Evolutionary conservation across 1,284 basidiomycete species (phyloP).

Genomic region (Entoloma clypeatum): DNA sequence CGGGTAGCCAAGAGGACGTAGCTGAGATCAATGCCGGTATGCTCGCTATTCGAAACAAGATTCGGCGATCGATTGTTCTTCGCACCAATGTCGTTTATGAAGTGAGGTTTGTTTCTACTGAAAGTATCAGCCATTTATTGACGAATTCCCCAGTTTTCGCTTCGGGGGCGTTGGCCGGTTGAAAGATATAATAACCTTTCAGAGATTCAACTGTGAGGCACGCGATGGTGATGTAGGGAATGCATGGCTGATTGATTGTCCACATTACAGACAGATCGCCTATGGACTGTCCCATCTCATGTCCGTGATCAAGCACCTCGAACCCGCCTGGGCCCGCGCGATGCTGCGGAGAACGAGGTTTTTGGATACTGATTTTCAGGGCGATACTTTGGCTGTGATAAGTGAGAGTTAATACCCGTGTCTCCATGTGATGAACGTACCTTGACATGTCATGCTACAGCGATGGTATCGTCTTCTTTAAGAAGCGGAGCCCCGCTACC

Average conservation of each 20-base stretch:
- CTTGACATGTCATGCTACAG: constrained; percentile 28
- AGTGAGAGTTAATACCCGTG: constrained; percentile 41
- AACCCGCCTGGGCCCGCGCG: constrained; percentile 71
- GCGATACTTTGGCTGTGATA: constrained; percentile 78
- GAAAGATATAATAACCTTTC: constrained; percentile 62
- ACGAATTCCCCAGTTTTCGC: constrained; percentile 47
- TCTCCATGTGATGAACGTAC: neutral
- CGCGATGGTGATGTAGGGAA: constrained; percentile 9
- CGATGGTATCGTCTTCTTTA: constrained; percentile 67
- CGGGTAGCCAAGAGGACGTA: constrained; percentile 40
- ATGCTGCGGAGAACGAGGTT: constrained; percentile 75
- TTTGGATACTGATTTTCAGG: constrained; percentile 78
- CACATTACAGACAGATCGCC: constrained; percentile 47
- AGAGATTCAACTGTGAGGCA: constrained; percentile 57
- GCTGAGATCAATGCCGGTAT: constrained; percentile 53
- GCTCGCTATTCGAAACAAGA: constrained; percentile 61
- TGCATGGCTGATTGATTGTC: constrained; percentile 2
- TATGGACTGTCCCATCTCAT: constrained; percentile 61
- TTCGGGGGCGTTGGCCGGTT: constrained; percentile 67
- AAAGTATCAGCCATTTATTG: neutral
- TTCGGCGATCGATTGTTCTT: constrained; percentile 53
- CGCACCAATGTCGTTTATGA: constrained; percentile 64
- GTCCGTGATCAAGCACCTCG: constrained; percentile 61
- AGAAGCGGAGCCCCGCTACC: constrained; percentile 76
- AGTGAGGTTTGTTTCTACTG: constrained; percentile 34